These are phyloP conservation scores for Smittium mucronatum DNA, from an alignment of 371 early-diverging fungal genomes.

Conservation along the genomic window DNA sequence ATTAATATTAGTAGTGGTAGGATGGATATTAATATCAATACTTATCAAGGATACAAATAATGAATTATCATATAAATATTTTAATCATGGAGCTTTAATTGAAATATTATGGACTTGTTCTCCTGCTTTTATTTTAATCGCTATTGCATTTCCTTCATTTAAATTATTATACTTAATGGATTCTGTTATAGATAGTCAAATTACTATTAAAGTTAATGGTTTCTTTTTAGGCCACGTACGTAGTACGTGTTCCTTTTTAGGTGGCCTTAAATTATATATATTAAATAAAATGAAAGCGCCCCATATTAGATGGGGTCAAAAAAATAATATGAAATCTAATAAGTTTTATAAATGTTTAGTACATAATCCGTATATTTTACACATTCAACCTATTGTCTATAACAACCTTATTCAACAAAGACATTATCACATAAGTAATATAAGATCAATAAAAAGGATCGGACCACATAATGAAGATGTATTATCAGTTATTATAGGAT, in stretches of 20 bases:
- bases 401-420: background rate
- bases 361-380: conserved; percentile 18
- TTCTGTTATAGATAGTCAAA: conserved; percentile 29
- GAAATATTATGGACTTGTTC: conserved; percentile 30
- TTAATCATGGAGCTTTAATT: conserved; percentile 30
- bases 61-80: conserved; percentile 30
- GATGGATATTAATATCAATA: conserved; percentile 35
- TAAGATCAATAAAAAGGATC: conserved; percentile 22
- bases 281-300: conserved; percentile 22
- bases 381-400: background rate
- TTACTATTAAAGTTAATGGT: conserved; percentile 32
- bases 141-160: conserved; percentile 39
- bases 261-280: conserved; percentile 26
- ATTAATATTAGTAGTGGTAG: conserved; percentile 38
- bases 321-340: conserved; percentile 11
- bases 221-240: conserved; percentile 14
- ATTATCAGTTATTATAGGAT: conserved; percentile 15
- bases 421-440: conserved; percentile 11
- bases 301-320: conserved; percentile 9
- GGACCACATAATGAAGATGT: conserved; percentile 13
- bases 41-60: conserved; percentile 28
- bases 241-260: background rate
- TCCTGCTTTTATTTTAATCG: conserved; percentile 29
- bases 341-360: conserved; percentile 5
- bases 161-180: conserved; percentile 39